phyloP scores from a whole-genome alignment of 192 early-diverging fungal species.

The Coemansia sp. region DNA sequence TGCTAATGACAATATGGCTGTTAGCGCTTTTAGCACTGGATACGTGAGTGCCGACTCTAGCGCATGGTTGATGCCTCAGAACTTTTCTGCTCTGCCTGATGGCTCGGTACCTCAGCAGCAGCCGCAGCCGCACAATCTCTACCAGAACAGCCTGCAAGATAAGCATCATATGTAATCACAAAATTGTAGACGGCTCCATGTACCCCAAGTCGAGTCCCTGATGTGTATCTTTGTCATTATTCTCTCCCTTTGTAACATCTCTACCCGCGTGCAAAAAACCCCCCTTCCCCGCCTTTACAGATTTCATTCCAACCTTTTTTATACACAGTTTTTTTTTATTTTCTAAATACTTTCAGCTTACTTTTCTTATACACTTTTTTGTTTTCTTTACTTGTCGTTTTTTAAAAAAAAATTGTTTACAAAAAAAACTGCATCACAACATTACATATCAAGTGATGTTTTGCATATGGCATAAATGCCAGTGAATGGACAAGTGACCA shows the following conservation, averaged over 20 bases:
- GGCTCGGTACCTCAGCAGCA: not conserved
- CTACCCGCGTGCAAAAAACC: not conserved
- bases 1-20: conserved; percentile 17
- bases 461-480: not conserved
- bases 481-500: not conserved
- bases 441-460: not conserved
- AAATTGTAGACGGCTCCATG: no score
- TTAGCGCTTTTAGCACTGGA: conserved; percentile 22
- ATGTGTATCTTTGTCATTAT: no score
- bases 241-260: conserved; percentile 2
- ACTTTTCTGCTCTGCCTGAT: conserved; percentile 19
- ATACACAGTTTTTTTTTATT: not conserved
- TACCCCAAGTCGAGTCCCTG: no score
- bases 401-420: not conserved
- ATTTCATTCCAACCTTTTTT: not conserved
- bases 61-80: conserved; percentile 16
- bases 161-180: not conserved
- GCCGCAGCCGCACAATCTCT: not conserved
- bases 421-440: no score
- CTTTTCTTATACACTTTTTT: not conserved
- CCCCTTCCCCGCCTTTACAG: not conserved
- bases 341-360: no score
- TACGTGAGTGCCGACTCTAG: conserved; percentile 21
- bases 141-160: conserved; percentile 5
- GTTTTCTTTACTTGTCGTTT: not conserved